phyloP scores from a whole-genome alignment of 1,284 basidiomycete species.

The Trametes pubescens region DNA sequence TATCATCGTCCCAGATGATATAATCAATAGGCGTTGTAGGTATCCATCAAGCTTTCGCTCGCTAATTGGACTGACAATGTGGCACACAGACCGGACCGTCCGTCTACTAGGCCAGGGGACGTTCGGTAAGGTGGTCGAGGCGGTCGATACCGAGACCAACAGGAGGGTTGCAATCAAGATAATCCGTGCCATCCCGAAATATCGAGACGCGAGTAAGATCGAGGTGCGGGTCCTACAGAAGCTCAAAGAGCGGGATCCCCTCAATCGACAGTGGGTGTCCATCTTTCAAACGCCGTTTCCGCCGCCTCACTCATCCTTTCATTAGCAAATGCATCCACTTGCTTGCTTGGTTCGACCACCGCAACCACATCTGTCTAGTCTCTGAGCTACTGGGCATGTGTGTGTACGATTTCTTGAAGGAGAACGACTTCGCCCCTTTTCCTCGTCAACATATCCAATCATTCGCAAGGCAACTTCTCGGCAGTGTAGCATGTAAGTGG shows the following conservation, averaged over 20 bases:
- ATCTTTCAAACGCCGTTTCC: constrained; percentile 19
- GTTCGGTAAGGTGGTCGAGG: constrained; percentile 99
- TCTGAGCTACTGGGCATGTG: constrained; percentile 97
- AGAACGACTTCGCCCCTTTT: constrained; percentile 97
- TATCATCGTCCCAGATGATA: constrained; percentile 89
- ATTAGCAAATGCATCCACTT: constrained; percentile 97
- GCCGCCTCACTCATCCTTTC: constrained; percentile 26
- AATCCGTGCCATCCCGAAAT: constrained; percentile 95
- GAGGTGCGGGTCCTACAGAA: constrained; percentile 96
- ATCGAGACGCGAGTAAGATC: constrained; percentile 98
- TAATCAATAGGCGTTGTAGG: constrained; percentile 86
- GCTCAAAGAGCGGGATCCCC: constrained; percentile 90
- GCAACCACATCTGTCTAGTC: constrained; percentile 98
- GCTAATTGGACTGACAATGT: constrained; percentile 33
- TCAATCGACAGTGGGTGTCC: constrained; percentile 83
- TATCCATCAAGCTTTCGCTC: constrained; percentile 31
- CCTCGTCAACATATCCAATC: constrained; percentile 96
- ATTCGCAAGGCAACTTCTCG: constrained; percentile 92
- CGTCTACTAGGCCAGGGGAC: constrained; percentile 96
- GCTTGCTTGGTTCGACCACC: constrained; percentile 94
- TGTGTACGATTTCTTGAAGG: constrained; percentile 99
- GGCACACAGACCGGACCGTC: constrained; percentile 82
- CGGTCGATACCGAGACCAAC: constrained; percentile 82
- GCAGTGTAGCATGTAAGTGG: constrained; percentile 91
- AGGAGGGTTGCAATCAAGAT: constrained; percentile 97